Base-by-base conservation (phyloP, 2,329 filamentous ascomycete species). In the Fusarium musae region DNA sequence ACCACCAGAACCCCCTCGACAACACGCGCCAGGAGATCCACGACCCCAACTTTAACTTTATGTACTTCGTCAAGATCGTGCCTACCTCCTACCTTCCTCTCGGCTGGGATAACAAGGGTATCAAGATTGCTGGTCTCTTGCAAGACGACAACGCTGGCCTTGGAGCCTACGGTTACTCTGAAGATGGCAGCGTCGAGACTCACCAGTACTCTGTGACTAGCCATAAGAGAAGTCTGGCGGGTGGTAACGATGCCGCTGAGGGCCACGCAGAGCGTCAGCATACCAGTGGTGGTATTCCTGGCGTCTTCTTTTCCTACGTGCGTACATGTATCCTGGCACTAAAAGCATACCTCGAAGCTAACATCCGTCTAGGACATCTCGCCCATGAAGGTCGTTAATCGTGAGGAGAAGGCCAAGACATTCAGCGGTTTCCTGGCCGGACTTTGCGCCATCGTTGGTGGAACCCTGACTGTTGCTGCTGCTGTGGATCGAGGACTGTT, bases 41-140 rank as follows among this genome's bases (percentile, higher is more conserved):
- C 40, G 95, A 98, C 79, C 90, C 94, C 75, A 93, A 93, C 73
- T 98, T 89, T 87, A 99, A 98, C 86, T 99, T 92, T 83, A 97
- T 98, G 94, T 99, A 99, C 87, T 99, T 99, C 83, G 88, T 99
- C 83, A 99, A 99, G 87, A 96, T 99, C 64, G 96, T 99, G 37
- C 94, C 93, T 6, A 99, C 96, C 4, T 96, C 95, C 2, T 99
- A 98, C 82, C 88, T 98, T 32, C 95, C 96, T 5, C 88, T 99
- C 3, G 95, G 95, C 72, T 97, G 94, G 94, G 92, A 95, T 80
- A 90, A 90, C 78, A 87, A 87, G 66, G 79, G 81, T 58, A 76
- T 78, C 52, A 73, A 75, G 62, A 65, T 79, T 17, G 73, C 73
- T 16, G 74, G 76, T 42, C 74, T 79, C 10, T 75, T 83, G 57